Evolutionary conservation across 495 filamentous ascomycete genomes (phyloP).

Genomic region (Glarea lozoyensis): DNA sequence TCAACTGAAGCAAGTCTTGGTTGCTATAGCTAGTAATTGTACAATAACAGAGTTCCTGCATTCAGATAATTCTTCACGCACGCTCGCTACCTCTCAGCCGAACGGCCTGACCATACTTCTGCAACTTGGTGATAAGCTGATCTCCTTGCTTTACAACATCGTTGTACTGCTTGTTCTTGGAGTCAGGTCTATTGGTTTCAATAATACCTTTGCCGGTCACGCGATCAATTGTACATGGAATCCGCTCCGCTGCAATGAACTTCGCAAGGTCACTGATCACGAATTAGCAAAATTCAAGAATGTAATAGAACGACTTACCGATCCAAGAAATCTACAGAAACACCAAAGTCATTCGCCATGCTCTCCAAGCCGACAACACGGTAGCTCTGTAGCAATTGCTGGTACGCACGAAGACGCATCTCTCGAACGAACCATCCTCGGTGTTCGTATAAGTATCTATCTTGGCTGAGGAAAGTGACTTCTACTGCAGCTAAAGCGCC

Average conservation of each 20-base stretch:
- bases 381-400: slow-evolving; percentile 95
- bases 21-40: no score
- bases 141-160: slow-evolving; percentile 97
- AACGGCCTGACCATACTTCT: slow-evolving; percentile 97
- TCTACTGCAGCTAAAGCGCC: slow-evolving; percentile 83
- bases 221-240: slow-evolving; percentile 94
- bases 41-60: no score
- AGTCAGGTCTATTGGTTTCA: slow-evolving; percentile 93
- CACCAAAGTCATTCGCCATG: slow-evolving; percentile 95
- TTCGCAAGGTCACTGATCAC: slow-evolving; percentile 79
- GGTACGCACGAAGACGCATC: slow-evolving; percentile 92
- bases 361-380: slow-evolving; percentile 88
- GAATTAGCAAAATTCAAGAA: slow-evolving; percentile 7
- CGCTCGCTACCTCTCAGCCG: slow-evolving; percentile 90
- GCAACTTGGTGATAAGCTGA: slow-evolving; percentile 93
- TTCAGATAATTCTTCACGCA: slow-evolving; percentile 35
- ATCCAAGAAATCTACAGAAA: slow-evolving; percentile 91
- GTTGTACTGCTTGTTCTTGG: slow-evolving; percentile 98
- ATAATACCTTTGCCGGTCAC: slow-evolving; percentile 84
- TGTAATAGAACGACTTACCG: slow-evolving; percentile 44
- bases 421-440: slow-evolving; percentile 93
- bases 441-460: slow-evolving; percentile 91
- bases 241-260: slow-evolving; percentile 90
- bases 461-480: slow-evolving; percentile 85
- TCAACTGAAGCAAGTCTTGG: no score